phyloP scores from a whole-genome alignment of 2,329 filamentous ascomycete genomes.

The Massarina eburnea region DNA sequence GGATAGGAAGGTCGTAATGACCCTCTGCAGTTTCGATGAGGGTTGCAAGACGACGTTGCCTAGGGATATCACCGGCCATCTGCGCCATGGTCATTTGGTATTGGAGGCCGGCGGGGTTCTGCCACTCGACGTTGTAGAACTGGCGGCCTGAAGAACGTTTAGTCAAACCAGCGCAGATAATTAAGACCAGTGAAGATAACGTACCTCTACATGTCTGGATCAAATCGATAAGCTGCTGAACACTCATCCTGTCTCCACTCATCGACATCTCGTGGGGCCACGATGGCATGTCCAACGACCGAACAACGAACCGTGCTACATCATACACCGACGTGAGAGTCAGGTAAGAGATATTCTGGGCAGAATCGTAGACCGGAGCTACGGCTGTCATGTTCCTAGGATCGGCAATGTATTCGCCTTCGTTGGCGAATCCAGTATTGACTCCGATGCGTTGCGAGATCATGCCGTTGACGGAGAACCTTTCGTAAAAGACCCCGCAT shows the following conservation, averaged over 20 bases:
- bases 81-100: conserved; percentile 51
- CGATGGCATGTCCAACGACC: conserved; percentile 63
- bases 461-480: conserved; percentile 70
- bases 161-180: conserved; percentile 5
- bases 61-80: conserved; percentile 30
- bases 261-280: conserved; percentile 73
- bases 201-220: conserved; percentile 42
- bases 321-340: conserved; percentile 71
- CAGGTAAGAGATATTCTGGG: conserved; percentile 50
- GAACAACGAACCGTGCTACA: conserved; percentile 69
- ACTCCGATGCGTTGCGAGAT: conserved; percentile 60
- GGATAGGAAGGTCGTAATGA: conserved; percentile 64
- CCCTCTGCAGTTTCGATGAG: conserved; percentile 69
- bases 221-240: conserved; percentile 62
- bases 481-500: conserved; percentile 75
- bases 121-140: conserved; percentile 42
- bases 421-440: conserved; percentile 55
- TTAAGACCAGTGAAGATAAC: neutral
- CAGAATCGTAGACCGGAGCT: conserved; percentile 58
- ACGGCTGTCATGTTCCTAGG: conserved; percentile 60
- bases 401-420: conserved; percentile 69
- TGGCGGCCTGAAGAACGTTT: conserved; percentile 25
- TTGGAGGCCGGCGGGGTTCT: conserved; percentile 52
- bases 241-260: conserved; percentile 65
- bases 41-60: conserved; percentile 54